Evolutionary conservation across 163 green algal genomes (phyloP).

Genomic region (Botryococcus braunii): DNA sequence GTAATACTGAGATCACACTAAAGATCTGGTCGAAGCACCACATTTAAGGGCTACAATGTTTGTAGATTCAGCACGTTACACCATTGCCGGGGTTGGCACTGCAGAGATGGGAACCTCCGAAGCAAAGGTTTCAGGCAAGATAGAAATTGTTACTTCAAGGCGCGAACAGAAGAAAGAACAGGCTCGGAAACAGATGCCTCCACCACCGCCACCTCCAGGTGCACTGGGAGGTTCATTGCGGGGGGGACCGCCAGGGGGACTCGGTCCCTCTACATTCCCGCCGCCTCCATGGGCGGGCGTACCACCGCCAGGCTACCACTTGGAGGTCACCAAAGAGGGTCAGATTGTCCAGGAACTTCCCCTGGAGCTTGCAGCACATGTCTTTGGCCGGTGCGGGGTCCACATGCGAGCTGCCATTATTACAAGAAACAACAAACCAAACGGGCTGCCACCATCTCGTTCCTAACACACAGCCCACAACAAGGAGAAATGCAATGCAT

Average conservation of each 20-base stretch:
- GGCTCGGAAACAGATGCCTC: constrained; percentile 4
- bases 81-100: too few relatives aligned
- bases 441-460: background rate
- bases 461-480: too few relatives aligned
- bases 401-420: background rate
- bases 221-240: background rate
- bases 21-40: too few relatives aligned
- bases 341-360: constrained; percentile 11
- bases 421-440: background rate
- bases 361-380: constrained; percentile 3
- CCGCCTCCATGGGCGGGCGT: constrained; percentile 7
- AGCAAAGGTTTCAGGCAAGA: background rate
- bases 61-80: too few relatives aligned
- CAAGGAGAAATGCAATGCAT: too few relatives aligned
- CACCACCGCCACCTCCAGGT: background rate
- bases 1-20: too few relatives aligned
- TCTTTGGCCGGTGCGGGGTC: constrained; percentile 21
- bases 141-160: constrained; percentile 11
- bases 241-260: background rate
- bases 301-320: background rate
- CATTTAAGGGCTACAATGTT: too few relatives aligned
- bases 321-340: constrained; percentile 19
- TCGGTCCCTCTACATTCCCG: background rate
- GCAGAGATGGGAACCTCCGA: background rate
- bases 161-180: constrained; percentile 18